Base-by-base conservation (phyloP, 2,329 filamentous ascomycete species). In the Cercospora sp. region DNA sequence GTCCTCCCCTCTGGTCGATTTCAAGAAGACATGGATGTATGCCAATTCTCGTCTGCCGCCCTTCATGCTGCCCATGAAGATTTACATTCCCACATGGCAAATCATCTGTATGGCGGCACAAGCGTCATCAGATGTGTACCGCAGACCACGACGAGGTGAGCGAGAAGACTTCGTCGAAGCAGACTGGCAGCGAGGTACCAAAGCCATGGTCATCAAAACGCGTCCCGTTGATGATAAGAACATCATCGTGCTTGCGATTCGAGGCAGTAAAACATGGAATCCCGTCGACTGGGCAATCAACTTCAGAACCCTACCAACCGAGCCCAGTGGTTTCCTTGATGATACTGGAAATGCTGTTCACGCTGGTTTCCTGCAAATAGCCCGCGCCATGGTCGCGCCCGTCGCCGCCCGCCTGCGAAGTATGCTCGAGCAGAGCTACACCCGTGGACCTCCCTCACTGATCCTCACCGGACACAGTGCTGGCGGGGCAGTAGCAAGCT, bases 231-330 rank as follows among this genome's bases (percentile, higher is more conserved):
- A 95, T 75, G 85, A 92, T 74, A 88, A 90, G 81, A 88, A 91
- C 76, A 89, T 90, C 18, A 90, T 97, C 65, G 90, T 96, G 10
- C 91, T 97, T 74, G 92, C 93, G 13, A 91, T 97, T 69, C 88
- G 93, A 20, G 93, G 93, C 20, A 93, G 89, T 0, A 88, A 92
- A 26, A 68, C 66, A 3, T 72, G 68, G 69, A 91, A 88, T 6
- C 91, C 95, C 73, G 88, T 91, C 82, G 93, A 97, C 80, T 97
- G 93, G 93, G 87, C 90, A 1, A 91, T 95, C 57, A 96, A 97
- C 77, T 85, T 95, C 64, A 88, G 91, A 60, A 87, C 87, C 1
- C 87, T 86, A 0, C 92, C 92, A 0, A 83, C 86, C 0, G 84
- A 88, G 1, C 91, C 93, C 0, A 77, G 76, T 0, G 87, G 86